Percentiles rank a stretch among this genome's conserved stretches.
Conservation (phyloP, 352 stramenopile genomes). For the Pythium periplocum region DNA sequence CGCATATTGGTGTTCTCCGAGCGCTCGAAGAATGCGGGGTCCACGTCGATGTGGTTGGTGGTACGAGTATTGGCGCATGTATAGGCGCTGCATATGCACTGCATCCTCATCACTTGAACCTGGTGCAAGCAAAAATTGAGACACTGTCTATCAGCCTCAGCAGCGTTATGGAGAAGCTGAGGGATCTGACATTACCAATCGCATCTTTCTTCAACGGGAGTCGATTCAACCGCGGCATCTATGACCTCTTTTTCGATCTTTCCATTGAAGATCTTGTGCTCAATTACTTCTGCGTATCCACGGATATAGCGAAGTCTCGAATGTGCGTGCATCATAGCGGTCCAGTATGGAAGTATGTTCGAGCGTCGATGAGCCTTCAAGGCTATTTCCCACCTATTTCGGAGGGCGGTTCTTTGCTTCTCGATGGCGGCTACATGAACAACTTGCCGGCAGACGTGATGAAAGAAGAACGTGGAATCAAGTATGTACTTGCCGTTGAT, state of each 20-base stretch:
- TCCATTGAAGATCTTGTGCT: conserved; percentile 89
- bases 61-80: conserved; percentile 88
- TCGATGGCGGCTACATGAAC: conserved; percentile 93
- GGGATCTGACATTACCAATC: conserved; percentile 86
- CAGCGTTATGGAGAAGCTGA: conserved; percentile 70
- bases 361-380: conserved; percentile 90
- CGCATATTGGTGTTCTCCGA: conserved; percentile 92
- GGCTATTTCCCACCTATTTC: conserved; percentile 89
- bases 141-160: conserved; percentile 57
- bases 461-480: conserved; percentile 83
- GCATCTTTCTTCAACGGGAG: conserved; percentile 86
- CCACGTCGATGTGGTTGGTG: conserved; percentile 92
- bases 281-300: conserved; percentile 91
- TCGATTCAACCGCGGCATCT: conserved; percentile 79
- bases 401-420: conserved; percentile 79
- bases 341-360: conserved; percentile 86
- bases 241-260: conserved; percentile 66
- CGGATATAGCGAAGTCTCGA: conserved; percentile 86
- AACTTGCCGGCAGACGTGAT: conserved; percentile 92
- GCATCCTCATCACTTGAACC: conserved; percentile 58
- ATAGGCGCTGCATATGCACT: conserved; percentile 80
- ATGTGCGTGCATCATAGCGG: conserved; percentile 87
- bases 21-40: conserved; percentile 91
- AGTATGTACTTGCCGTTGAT: conserved; percentile 88
- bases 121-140: conserved; percentile 52